Base-by-base conservation (phyloP, 176 grass and related monocot genomes). In the Hyparrhenia diplandra region DNA sequence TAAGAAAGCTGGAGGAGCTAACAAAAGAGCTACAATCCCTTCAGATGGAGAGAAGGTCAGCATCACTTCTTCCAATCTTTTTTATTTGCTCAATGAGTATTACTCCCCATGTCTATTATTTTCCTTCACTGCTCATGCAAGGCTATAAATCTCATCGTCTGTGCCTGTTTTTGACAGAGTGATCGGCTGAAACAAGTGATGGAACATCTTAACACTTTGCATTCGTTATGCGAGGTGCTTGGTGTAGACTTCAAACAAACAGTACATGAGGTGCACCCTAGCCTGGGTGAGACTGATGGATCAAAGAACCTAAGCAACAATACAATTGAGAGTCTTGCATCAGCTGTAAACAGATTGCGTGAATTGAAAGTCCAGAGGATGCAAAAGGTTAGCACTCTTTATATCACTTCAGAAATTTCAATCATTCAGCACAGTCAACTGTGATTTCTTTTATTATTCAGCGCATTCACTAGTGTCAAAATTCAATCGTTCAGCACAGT, bases 41-140 rank as follows among this genome's bases (percentile, higher is more conserved):
- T 83, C 90, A 89, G 85, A 94, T 90, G 75, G 92, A 97, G 92
- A 97, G 78, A 97, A 97, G 95, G 95, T 97, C 47, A 52, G 32
- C 71, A 85, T 79, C 41, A 20, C 14, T 75, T 18, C 25, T 84
- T 42, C 54, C 69, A 84, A 63, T 72, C 58, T 45, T 41, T 39
- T 77, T 54, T 30, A 60, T 86, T 67, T 78, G 34, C 46, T 17
- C 64, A 64, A 52, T 72, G 10, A 47, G 30, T 59, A 58, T 57
- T 80, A 52, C 11, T 40, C 16, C 27, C 41, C 8, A 12, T 77
- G 45, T 36, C 35, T 14, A 46, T 27, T 9, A 41, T 17, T 35
- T 75, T 59, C 25, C 34, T 63, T 66, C 28, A 23, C 43, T 67
- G 17, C 29, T 69, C 68, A 23, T 66, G 32, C 49, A 47, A 27